phyloP scores from a whole-genome alignment of 768 basidiomycete genomes.

The Nidula microcarpa region DNA sequence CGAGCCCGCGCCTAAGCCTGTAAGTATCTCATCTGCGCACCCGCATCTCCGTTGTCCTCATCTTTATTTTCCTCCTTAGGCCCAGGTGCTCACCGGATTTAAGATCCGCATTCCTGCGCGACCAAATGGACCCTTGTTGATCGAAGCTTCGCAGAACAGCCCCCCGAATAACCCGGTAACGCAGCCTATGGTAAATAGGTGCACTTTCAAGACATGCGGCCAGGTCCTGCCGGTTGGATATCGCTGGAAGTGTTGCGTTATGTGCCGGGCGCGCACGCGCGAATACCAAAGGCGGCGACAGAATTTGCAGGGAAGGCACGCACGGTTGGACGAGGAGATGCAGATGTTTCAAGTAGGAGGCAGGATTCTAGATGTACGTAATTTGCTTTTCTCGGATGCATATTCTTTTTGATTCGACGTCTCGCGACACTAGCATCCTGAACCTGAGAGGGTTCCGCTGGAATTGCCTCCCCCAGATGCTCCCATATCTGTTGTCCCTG shows the following conservation, averaged over 20 bases:
- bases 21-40: not conserved
- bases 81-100: constrained; percentile 12
- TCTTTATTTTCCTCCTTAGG: not conserved
- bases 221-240: constrained; percentile 24
- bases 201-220: constrained; percentile 28
- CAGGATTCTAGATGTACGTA: not conserved
- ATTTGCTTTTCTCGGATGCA: not conserved
- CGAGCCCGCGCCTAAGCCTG: not conserved
- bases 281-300: constrained; percentile 28
- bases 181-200: constrained; percentile 10
- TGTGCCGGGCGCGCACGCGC: constrained; percentile 34
- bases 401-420: not conserved
- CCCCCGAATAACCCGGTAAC: no score
- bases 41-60: not conserved
- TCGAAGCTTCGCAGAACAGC: no score
- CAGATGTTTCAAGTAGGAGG: constrained; percentile 1
- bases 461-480: no score
- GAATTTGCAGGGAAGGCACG: constrained; percentile 19
- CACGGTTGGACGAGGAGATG: constrained; percentile 14
- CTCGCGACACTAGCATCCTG: constrained; percentile 3
- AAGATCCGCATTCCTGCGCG: constrained; percentile 32
- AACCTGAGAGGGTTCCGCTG: not conserved
- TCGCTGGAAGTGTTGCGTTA: constrained; percentile 39
- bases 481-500: constrained; percentile 11
- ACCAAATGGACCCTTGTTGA: not conserved